Percentiles rank a stretch among this genome's conserved stretches.
Conservation (phyloP, 495 filamentous ascomycete genomes). For the Trichocladium antarcticum region DNA sequence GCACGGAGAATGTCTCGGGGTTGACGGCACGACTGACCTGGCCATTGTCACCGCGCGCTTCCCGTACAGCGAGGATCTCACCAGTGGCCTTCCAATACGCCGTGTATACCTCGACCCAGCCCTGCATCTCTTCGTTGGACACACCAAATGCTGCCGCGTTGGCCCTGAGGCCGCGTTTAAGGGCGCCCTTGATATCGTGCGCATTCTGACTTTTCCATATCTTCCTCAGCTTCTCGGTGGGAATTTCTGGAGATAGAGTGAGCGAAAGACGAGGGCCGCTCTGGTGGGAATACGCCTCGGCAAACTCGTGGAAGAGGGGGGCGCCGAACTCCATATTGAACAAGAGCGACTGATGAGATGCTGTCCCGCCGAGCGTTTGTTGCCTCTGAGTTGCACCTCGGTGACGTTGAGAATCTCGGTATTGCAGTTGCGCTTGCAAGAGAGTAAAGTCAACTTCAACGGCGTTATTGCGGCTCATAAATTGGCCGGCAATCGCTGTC, state of each 20-base stretch:
- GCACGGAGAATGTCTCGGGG: neutral
- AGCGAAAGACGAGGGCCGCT: slow-evolving; percentile 57
- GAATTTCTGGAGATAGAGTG: slow-evolving; percentile 55
- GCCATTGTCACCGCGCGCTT: slow-evolving; percentile 21
- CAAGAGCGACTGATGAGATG: neutral
- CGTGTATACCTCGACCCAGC: slow-evolving; percentile 74
- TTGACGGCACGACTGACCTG: slow-evolving; percentile 20
- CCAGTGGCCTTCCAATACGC: slow-evolving; percentile 73
- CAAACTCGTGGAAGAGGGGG: slow-evolving; percentile 44
- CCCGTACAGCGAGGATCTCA: slow-evolving; percentile 50
- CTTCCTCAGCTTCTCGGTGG: slow-evolving; percentile 44
- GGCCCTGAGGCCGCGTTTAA: slow-evolving; percentile 50
- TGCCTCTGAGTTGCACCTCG: neutral
- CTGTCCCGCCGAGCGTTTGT: neutral
- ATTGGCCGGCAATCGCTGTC: no score
- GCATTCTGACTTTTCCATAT: slow-evolving; percentile 56
- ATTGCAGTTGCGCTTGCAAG: no score
- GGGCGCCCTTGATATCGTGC: slow-evolving; percentile 41
- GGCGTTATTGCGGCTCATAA: no score
- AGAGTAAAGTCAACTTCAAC: no score
- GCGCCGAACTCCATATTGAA: slow-evolving; percentile 43
- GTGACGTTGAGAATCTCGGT: neutral
- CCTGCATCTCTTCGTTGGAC: slow-evolving; percentile 50
- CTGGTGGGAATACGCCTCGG: slow-evolving; percentile 39
- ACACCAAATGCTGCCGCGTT: slow-evolving; percentile 35